These are phyloP conservation scores for Gardenia jasminoides DNA, from an alignment of 257 asterid genomes.

Conservation along the genomic window DNA sequence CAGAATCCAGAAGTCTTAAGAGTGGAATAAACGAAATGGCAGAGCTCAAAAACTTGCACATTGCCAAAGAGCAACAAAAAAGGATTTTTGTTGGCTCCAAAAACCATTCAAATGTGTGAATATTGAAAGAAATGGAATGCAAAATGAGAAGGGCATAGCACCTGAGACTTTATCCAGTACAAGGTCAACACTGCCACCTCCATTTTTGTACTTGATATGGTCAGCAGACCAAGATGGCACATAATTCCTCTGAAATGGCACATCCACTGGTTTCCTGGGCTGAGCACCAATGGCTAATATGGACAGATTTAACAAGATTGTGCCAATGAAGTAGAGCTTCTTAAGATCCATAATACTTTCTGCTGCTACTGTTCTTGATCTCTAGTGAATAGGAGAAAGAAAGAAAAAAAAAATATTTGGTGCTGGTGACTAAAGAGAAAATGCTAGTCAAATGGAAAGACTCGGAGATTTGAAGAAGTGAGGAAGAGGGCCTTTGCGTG, in stretches of 20 bases:
- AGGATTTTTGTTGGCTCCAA: neutral
- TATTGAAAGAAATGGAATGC: neutral
- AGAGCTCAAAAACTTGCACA: neutral
- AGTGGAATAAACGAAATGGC: neutral
- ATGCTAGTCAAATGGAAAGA: neutral
- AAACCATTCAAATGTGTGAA: neutral
- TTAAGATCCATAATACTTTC: neutral
- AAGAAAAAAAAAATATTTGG: neutral
- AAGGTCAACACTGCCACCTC: slow-evolving; percentile 30
- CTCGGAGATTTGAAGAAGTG: neutral
- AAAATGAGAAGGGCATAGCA: neutral
- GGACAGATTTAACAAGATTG: slow-evolving; percentile 17
- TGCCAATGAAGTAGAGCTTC: slow-evolving; percentile 3
- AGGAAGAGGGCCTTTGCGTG: neutral
- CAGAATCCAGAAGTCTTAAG: neutral
- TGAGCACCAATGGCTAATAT: slow-evolving; percentile 22
- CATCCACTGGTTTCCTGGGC: slow-evolving; percentile 36
- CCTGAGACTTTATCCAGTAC: slow-evolving; percentile 37
- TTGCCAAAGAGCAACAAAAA: neutral
- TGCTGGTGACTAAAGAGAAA: neutral
- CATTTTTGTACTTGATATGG: slow-evolving; percentile 37
- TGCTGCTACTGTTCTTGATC: neutral
- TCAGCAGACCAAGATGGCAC: slow-evolving; percentile 36
- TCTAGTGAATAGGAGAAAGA: neutral
- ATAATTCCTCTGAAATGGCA: slow-evolving; percentile 35